These are phyloP conservation scores for Hypoxylon sp. DNA, from an alignment of 2,329 filamentous ascomycete species.

Conservation along the genomic window DNA sequence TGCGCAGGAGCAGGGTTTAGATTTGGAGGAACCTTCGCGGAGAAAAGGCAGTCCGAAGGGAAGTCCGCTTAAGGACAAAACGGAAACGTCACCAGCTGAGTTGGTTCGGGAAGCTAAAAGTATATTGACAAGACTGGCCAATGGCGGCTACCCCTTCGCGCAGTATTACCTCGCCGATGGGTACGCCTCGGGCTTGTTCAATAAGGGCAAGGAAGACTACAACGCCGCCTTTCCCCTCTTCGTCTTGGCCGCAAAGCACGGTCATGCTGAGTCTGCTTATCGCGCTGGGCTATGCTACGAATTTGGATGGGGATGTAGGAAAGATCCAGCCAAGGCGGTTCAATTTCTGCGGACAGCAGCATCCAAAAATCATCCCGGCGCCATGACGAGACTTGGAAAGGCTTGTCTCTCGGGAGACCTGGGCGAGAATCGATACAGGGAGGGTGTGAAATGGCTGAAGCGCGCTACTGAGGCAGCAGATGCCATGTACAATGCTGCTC, in stretches of 20 bases:
- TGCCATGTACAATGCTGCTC: conserved; percentile 89
- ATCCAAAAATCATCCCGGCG: conserved; percentile 93
- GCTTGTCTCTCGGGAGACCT: conserved; percentile 92
- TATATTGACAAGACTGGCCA: conserved; percentile 87
- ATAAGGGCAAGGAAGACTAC: conserved; percentile 92
- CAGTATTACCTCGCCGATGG: conserved; percentile 98
- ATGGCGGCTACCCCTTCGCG: conserved; percentile 92
- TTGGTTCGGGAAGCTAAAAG: conserved; percentile 88
- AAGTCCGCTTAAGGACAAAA: conserved; percentile 41
- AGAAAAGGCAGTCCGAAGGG: conserved; percentile 62
- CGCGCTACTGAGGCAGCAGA: conserved; percentile 91
- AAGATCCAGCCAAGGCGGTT: conserved; percentile 89
- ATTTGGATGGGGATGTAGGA: conserved; percentile 95
- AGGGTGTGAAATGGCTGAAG: conserved; percentile 97
- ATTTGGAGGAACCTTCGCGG: conserved; percentile 61
- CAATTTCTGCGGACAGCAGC: conserved; percentile 93
- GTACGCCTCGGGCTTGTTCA: conserved; percentile 93
- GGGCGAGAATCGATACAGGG: conserved; percentile 86
- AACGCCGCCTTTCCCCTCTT: conserved; percentile 94
- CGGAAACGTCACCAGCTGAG: conserved; percentile 70
- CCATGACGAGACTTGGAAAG: conserved; percentile 90
- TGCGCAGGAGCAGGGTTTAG: conserved; percentile 80
- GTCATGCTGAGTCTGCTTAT: conserved; percentile 95
- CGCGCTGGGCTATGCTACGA: conserved; percentile 95
- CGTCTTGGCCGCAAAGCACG: conserved; percentile 93